Conservation (phyloP, 495 filamentous ascomycete genomes). For the Penicillium cataractarum region DNA sequence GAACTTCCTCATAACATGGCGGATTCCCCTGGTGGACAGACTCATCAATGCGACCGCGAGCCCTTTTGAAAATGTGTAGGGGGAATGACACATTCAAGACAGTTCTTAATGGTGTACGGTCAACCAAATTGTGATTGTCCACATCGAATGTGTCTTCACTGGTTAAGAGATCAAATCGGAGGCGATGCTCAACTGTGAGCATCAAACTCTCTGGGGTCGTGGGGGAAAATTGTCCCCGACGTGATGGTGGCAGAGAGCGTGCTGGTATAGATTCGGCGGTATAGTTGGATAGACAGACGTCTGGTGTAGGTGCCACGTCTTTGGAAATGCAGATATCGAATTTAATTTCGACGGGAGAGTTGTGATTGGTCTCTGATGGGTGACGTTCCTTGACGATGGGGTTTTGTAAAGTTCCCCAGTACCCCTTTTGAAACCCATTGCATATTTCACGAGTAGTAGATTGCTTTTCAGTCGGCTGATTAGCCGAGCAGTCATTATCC, state of each 20-base stretch:
- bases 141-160: slow-evolving; percentile 19
- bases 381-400: not conserved
- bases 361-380: not conserved
- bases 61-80: slow-evolving; percentile 1
- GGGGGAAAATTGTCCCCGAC: not conserved
- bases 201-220: slow-evolving; percentile 7
- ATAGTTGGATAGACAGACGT: slow-evolving; percentile 6
- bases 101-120: slow-evolving; percentile 14
- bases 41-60: not conserved
- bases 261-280: not conserved
- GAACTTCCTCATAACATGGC: slow-evolving; percentile 20
- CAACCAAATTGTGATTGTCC: slow-evolving; percentile 9
- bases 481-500: not conserved
- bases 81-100: slow-evolving; percentile 19
- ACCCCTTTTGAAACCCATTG: slow-evolving; percentile 11
- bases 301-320: not conserved
- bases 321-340: slow-evolving; percentile 8
- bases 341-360: slow-evolving; percentile 9
- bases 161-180: slow-evolving; percentile 18
- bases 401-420: slow-evolving; percentile 14
- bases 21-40: slow-evolving; percentile 2
- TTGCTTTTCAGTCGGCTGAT: not conserved
- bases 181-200: slow-evolving; percentile 18
- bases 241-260: not conserved
- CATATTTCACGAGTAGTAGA: slow-evolving; percentile 13